Conservation (phyloP, 768 basidiomycete species). For the Tylopilus balloui region DNA sequence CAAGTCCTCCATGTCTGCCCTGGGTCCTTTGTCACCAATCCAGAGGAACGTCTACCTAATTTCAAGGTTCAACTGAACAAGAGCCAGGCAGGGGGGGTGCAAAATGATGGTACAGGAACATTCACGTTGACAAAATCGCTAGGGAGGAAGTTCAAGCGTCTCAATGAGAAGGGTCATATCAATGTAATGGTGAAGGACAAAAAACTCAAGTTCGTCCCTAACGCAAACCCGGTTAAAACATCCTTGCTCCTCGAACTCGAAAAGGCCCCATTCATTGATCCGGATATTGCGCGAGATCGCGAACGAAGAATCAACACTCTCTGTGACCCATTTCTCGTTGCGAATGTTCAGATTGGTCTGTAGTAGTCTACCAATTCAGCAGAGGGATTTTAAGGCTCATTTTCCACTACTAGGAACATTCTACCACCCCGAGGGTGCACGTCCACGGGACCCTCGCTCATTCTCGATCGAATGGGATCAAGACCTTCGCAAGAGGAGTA, state of each 20-base stretch:
- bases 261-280: conserved; percentile 54
- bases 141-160: conserved; percentile 45
- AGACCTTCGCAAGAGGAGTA: conserved; percentile 41
- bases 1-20: conserved; percentile 46
- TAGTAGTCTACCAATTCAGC: conserved; percentile 16
- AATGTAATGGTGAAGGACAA: conserved; percentile 37
- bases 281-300: conserved; percentile 50
- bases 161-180: conserved; percentile 37
- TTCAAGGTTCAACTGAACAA: conserved; percentile 55
- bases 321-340: conserved; percentile 48
- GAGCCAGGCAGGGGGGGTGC: conserved; percentile 45
- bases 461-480: conserved; percentile 73
- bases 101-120: conserved; percentile 51
- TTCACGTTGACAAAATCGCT: conserved; percentile 30
- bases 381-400: neutral
- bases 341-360: conserved; percentile 63
- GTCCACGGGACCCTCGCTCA: conserved; percentile 36
- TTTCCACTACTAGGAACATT: conserved; percentile 20
- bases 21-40: conserved; percentile 23
- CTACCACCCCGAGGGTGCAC: conserved; percentile 23
- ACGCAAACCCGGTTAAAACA: conserved; percentile 1
- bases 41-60: conserved; percentile 41
- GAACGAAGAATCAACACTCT: conserved; percentile 41
- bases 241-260: conserved; percentile 35
- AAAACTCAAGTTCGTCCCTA: conserved; percentile 34